These are phyloP conservation scores for Candida sanyaensis DNA, from an alignment of 1,139 yeast species.

Conservation along the genomic window DNA sequence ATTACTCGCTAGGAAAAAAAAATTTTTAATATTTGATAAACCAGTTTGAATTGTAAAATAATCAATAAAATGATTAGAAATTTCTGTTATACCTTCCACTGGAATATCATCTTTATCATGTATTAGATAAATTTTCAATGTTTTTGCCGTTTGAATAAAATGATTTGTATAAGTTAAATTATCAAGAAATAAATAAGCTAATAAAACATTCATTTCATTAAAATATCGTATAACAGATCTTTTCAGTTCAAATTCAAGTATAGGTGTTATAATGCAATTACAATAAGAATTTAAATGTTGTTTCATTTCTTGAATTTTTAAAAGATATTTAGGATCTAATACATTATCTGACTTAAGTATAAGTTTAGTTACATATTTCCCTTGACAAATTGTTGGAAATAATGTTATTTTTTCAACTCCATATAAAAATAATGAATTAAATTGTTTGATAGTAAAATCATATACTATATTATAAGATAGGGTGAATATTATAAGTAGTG, in stretches of 20 bases:
- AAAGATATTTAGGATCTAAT: slow-evolving; percentile 6
- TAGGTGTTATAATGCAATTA: slow-evolving; percentile 7
- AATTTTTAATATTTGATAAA: slow-evolving; percentile 8
- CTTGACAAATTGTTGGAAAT: not conserved
- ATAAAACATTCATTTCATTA: slow-evolving; percentile 23
- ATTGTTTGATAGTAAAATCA: slow-evolving; percentile 21
- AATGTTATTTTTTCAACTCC: slow-evolving; percentile 3
- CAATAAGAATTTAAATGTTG: slow-evolving; percentile 1
- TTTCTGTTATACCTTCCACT: not conserved
- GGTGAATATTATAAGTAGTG: slow-evolving; percentile 49
- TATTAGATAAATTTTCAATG: slow-evolving; percentile 36
- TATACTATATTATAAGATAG: slow-evolving; percentile 43
- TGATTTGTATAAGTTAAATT: slow-evolving; percentile 52
- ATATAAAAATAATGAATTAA: slow-evolving; percentile 6
- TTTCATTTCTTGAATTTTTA: slow-evolving; percentile 5
- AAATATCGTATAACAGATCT: slow-evolving; percentile 24
- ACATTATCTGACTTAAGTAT: slow-evolving; percentile 4
- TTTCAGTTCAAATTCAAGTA: slow-evolving; percentile 9
- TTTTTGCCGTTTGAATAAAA: slow-evolving; percentile 45
- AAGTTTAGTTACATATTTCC: not conserved
- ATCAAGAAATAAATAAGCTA: slow-evolving; percentile 34
- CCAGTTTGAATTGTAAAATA: slow-evolving; percentile 23
- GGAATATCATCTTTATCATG: slow-evolving; percentile 14
- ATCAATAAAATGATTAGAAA: slow-evolving; percentile 20
- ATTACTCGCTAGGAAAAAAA: slow-evolving; percentile 11